Evolutionary conservation across 1,284 basidiomycete genomes (phyloP).

Genomic region (Heterobasidion annosum): DNA sequence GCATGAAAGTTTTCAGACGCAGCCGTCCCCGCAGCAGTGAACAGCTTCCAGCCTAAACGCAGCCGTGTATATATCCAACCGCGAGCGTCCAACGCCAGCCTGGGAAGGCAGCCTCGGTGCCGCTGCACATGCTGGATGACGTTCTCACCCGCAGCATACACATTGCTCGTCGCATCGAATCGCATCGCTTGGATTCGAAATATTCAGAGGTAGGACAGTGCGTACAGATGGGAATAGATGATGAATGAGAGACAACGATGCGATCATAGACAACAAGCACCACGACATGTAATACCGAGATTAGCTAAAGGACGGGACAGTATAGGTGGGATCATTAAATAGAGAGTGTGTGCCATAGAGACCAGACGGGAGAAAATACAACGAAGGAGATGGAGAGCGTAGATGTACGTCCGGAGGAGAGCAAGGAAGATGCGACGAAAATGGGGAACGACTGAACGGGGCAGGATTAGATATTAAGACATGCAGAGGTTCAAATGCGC

Average conservation of each 20-base stretch:
- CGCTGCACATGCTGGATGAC: too few species aligned
- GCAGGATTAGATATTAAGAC: background rate
- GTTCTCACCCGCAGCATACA: too few species aligned
- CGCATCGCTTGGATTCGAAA: too few species aligned
- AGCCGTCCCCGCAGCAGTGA: background rate
- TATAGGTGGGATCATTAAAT: background rate
- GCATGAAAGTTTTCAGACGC: background rate
- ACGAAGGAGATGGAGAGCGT: background rate
- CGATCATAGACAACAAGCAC: background rate
- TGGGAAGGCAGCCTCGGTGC: too few species aligned
- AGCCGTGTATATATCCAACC: too few species aligned
- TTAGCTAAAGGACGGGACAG: slow-evolving; percentile 1
- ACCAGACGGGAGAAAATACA: background rate
- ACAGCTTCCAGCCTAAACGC: background rate
- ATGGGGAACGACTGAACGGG: background rate
- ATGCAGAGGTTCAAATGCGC: background rate
- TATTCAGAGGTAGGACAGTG: background rate
- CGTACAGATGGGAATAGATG: background rate
- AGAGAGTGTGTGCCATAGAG: background rate
- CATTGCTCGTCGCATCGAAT: too few species aligned
- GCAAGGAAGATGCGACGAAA: background rate
- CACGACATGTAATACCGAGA: background rate
- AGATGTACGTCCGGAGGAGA: background rate
- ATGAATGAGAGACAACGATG: background rate
- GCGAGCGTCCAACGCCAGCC: too few species aligned